Base-by-base conservation (phyloP, 768 basidiomycete species). In the Suillus subalutaceus region DNA sequence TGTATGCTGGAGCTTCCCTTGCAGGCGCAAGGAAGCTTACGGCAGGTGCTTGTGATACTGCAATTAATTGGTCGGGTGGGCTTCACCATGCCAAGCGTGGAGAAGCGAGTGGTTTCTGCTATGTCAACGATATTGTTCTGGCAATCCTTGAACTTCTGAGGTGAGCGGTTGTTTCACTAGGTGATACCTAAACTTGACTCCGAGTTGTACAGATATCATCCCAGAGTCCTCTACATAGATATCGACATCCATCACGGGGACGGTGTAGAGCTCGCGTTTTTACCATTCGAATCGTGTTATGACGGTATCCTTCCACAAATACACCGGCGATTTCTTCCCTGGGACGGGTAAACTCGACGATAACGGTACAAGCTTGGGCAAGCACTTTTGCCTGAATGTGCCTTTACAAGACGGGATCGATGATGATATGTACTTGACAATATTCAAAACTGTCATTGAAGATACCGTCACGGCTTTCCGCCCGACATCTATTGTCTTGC, bases 191-290 rank as follows among this genome's bases (percentile, higher is more conserved):
- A 20, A 43, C 12, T 18, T 63, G 9, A 64, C 44, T 1, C 9
- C 9, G 13, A 63, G 4, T n/a, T 2, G 32, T 20, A 46, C 46
- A 98, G 97, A 74, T 90, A 92, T 73, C 93, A 96, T 70, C 91
- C 97, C 8, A 89, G 97, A 20, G 97, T 99, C 4, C 83, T 99
- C 9, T 99, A 99, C 76, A 95, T 99, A 71, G 97, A 99, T 80
- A 99, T 99, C 69, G 97, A 99, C 74, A 98, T 99, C 64, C 97
- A 99, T 77, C 97, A 99, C 71, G 97, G 97, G 9, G 97, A 99
- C 72, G 97, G 97, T 30, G 97, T 99, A 3, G 95, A 99, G 74
- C 91, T 97, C 67, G 97, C 97, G 0, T 99, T 99, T n/a, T 78
- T 99, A 97, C 79, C 91, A 97, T 71, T 92, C 94, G 46, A 96